These are phyloP conservation scores for Epichloe baconii DNA, from an alignment of 2,329 filamentous ascomycete species.

Conservation along the genomic window DNA sequence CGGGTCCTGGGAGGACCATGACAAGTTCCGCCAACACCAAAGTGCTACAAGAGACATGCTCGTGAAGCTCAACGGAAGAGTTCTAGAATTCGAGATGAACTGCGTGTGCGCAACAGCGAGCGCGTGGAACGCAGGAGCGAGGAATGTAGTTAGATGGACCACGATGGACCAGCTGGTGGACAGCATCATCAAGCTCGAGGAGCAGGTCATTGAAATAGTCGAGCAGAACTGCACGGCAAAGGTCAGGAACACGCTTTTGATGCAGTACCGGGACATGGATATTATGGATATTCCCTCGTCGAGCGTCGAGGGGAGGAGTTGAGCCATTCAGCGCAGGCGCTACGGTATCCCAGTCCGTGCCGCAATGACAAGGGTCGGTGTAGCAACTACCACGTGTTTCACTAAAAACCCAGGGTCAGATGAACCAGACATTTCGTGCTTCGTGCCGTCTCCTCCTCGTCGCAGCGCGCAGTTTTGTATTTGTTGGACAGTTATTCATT, in stretches of 20 bases:
- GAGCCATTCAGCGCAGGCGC: too few species aligned
- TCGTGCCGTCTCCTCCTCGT: too few species aligned
- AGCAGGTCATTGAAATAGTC: constrained; percentile 12
- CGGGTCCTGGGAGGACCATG: constrained; percentile 11
- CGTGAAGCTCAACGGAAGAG: constrained; percentile 16
- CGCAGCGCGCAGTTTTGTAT: too few species aligned
- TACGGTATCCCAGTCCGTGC: background rate
- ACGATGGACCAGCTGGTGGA: constrained; percentile 15
- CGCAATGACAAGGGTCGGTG: background rate
- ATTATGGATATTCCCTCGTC: constrained; percentile 2
- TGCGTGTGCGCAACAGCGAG: constrained; percentile 25
- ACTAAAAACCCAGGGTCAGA: too few species aligned
- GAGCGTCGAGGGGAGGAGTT: background rate
- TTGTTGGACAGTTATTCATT: too few species aligned
- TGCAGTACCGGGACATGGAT: constrained; percentile 7
- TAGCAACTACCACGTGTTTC: background rate
- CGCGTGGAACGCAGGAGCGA: constrained; percentile 23
- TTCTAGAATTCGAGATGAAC: constrained; percentile 27
- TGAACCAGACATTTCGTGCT: too few species aligned
- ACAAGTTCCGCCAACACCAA: constrained; percentile 12
- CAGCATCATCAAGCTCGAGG: constrained; percentile 16
- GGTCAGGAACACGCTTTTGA: constrained; percentile 8
- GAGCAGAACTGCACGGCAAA: constrained; percentile 10
- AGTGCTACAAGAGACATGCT: constrained; percentile 12
- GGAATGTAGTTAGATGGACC: constrained; percentile 24